Conservation (phyloP, 2,329 filamentous ascomycete species). For the Septoria petroselini region DNA sequence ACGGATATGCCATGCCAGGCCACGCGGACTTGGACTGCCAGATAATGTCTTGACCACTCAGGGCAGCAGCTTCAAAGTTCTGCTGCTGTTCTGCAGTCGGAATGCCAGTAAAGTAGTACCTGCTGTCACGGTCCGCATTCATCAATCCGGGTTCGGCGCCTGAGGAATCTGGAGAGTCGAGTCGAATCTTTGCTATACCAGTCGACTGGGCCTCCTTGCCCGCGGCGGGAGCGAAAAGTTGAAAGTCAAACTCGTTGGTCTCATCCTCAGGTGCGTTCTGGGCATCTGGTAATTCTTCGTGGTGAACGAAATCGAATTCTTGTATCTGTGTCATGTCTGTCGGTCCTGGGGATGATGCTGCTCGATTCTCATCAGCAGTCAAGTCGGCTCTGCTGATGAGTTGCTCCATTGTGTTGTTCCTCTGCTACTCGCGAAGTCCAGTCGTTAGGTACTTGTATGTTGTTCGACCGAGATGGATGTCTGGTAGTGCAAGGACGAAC, state of each 20-base stretch:
- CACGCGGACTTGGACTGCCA: conserved; percentile 13
- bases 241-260: conserved; percentile 24
- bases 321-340: conserved; percentile 7
- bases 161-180: conserved; percentile 24
- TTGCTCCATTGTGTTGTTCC: conserved; percentile 20
- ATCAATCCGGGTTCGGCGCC: conserved; percentile 23
- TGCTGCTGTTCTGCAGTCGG: conserved; percentile 2
- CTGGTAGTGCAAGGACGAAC: too few species aligned
- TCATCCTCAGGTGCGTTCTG: not conserved
- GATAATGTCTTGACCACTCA: conserved; percentile 23
- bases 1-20: conserved; percentile 24
- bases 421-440: too few species aligned
- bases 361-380: conserved; percentile 15
- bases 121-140: conserved; percentile 11
- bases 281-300: not conserved
- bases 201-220: not conserved
- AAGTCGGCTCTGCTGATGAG: conserved; percentile 24
- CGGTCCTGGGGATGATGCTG: conserved; percentile 16
- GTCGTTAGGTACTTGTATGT: too few species aligned
- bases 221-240: conserved; percentile 23
- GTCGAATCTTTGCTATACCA: conserved; percentile 24
- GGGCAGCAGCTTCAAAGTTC: conserved; percentile 19
- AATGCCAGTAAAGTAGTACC: conserved; percentile 25
- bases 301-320: conserved; percentile 25
- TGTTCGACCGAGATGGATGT: too few species aligned